These are phyloP conservation scores for Cynara cardunculus DNA, from an alignment of 129 eudicot species.

Conservation along the genomic window DNA sequence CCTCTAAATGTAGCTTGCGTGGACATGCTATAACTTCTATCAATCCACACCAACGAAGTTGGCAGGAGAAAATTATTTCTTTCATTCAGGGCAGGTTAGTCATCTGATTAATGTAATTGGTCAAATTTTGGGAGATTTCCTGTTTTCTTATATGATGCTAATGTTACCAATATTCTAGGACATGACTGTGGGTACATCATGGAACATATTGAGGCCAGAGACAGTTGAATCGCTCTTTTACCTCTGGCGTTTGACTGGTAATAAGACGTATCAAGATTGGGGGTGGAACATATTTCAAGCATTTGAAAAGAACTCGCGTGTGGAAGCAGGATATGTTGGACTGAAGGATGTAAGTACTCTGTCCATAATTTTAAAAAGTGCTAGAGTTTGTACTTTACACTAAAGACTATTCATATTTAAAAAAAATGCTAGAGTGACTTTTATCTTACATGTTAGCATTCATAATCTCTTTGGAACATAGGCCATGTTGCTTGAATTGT, in stretches of 20 bases:
- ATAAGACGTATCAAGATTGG: conserved; percentile 98
- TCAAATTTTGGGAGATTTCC: background rate
- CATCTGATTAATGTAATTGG: background rate
- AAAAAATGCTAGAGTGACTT: background rate
- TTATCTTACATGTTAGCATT: background rate
- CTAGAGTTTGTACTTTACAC: background rate
- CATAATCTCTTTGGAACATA: background rate
- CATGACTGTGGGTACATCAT: conserved; percentile 98
- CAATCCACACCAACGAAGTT: conserved; percentile 96
- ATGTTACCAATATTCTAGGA: conserved; percentile 49
- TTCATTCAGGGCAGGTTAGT: conserved; percentile 84
- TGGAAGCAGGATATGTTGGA: conserved; percentile 97
- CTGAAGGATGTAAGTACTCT: conserved; percentile 91
- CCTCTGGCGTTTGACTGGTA: conserved; percentile 96
- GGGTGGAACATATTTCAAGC: conserved; percentile 99
- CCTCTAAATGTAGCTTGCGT: conserved; percentile 73
- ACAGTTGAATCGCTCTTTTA: conserved; percentile 96
- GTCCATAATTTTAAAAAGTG: background rate
- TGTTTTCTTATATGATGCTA: conserved; percentile 2
- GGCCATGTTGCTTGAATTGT: background rate
- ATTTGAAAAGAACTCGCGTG: conserved; percentile 89
- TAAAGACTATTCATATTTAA: no score
- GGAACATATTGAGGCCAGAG: conserved; percentile 99
- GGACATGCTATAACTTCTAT: conserved; percentile 98
- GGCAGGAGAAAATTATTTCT: conserved; percentile 98